Evolutionary conservation across 1,139 yeast genomes (phyloP), one percentile per base, ranked within the genome.

Genomic region (Hemisphaericaspora xylofermentans): DNA sequence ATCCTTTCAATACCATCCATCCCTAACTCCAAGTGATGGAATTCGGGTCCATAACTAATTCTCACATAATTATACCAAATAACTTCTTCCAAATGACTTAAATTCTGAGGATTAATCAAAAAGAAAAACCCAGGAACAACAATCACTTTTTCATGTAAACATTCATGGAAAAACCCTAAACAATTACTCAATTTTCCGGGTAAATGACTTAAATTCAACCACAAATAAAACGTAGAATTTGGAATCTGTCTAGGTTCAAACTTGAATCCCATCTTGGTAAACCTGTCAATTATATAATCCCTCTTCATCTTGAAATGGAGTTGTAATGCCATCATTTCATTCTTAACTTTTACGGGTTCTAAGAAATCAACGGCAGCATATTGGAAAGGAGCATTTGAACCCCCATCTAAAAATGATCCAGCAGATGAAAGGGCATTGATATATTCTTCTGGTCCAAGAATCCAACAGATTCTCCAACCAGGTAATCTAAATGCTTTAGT

Each of bases 391-490:
- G 80, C 78, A 53, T 80, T 80, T 19, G 82, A 69, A 14, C 87
- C 87, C 43, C 87, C 87, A 49, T 80, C 87, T 48, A 80, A 63
- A 50, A 68, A 80, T 1, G 85, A 79, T 0, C 86, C 87, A 2
- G 84, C 83, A 35, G 82, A 76, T 40, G 81, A 71, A 49, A 80
- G 67, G 2, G 83, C 79, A 41, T 65, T 67, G 50, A 80, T 76
- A 54, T 80, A 80, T 41, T 77, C 79, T 54, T 79, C 83, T 13
- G 87, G 87, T 0, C 87, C 87, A 44, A 80, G 63, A 43, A 80
- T 68, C 87, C 87, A 80, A 52, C 85, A 80, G 14, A 78, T 77
- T 61, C 87, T 71, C 85, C 85, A 80, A 2, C 87, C 87, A 2
- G 87, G 86, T 40, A 80, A 67, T 48, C 87, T 68, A 61, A 80